Evolutionary conservation across 1,139 yeast genomes (phyloP), one percentile per base, ranked within the genome.

Genomic region (Kodamaea arcana): DNA sequence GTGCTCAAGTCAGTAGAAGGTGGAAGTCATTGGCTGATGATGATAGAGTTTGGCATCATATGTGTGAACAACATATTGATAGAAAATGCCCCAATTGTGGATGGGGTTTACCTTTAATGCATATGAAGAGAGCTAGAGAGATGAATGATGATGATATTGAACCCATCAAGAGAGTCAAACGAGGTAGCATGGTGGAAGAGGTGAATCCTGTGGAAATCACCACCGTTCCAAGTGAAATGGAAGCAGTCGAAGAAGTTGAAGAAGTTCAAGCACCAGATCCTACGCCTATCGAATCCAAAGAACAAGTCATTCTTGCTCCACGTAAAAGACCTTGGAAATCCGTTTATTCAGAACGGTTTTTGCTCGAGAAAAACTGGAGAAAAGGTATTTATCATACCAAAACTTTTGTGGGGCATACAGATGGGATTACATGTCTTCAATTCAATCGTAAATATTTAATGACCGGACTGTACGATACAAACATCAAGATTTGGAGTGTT

Each of bases 51-150:
- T 92, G 98, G 98, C 94, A 92, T 56, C 88, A 92, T 48, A 83
- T 92, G 92, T 92, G 98, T 58, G 96, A 88, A 57, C 98, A 92
- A 59, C 98, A 92, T 56, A 92, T 92, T 39, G 98, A 92, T 60
- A 72, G 95, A 41, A 92, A 92, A 58, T 92, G 98, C 61, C 95
- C 97, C 29, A 87, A 86, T 55, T 92, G 98, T 66, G 98, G 98
- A 9, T 92, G 98, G 98, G 98, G 98, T 4, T 69, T 92, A 47
- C 98, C 98, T 2, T 65, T 92, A 42, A 76, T 92, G 77, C 87
- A 82, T 48, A 83, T 83, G 82, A 82, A 81, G 52, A 66, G 85
- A 43, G 82, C 85, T 6, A 64, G 86, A 43, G 82, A 75, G 49
- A 60, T 62, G 45, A 41, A 50, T 21, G 63, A 52, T 18, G 63